Conservation (phyloP, 306 rosid genomes). For the Malus domestica region ASM211411v1 NC_041805.1:4853501-4854000, state of each 20-base stretch:
- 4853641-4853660: neutral
- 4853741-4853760: neutral
- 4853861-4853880: neutral
- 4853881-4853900: conserved; percentile 1
- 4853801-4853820: neutral
- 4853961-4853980: conserved; percentile 1
- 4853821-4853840: conserved; percentile 1
- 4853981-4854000: neutral
- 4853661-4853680: neutral
- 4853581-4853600: neutral
- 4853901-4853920: conserved; percentile 25
- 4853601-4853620: neutral
- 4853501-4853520: neutral
- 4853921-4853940: conserved; percentile 17
- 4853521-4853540: neutral
- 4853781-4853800: conserved; percentile 3
- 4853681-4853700: conserved; percentile 9
- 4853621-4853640: neutral
- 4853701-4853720: conserved; percentile 3
- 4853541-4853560: conserved; percentile 1
- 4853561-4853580: neutral
- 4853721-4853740: conserved; percentile 1
- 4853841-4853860: neutral
- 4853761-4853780: neutral
- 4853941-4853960: conserved; percentile 13